Evolutionary conservation across 192 early-diverging fungal genomes (phyloP).

Genomic region (Spinellus fusiger): DNA sequence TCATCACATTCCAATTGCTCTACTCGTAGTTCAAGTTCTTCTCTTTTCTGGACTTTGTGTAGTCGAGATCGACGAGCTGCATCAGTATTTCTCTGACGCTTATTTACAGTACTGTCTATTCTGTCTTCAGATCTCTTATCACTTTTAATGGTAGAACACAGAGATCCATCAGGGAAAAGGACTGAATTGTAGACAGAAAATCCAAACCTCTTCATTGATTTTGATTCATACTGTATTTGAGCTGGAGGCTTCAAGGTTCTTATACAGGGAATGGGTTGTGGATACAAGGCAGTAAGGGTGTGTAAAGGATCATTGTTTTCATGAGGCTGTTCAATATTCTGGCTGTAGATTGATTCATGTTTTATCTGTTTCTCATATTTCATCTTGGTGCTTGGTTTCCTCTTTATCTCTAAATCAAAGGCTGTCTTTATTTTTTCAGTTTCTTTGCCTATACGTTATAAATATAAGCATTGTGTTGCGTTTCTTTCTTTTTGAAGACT

Average conservation of each 20-base stretch:
- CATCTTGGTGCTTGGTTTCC: too few species aligned
- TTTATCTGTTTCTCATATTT: not conserved
- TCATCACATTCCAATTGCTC: constrained; percentile 69
- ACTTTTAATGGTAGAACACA: not conserved
- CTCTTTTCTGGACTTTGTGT: constrained; percentile 71
- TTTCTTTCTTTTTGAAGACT: not conserved
- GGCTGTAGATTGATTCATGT: not conserved
- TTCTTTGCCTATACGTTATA: not conserved
- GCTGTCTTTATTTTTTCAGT: too few species aligned
- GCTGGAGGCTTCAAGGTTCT: not conserved
- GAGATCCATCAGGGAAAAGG: not conserved
- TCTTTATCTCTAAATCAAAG: not conserved
- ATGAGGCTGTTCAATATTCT: not conserved
- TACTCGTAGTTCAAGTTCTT: constrained; percentile 70
- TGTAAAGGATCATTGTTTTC: not conserved
- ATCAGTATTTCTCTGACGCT: constrained; percentile 62
- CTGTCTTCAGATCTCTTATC: not conserved
- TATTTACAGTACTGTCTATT: not conserved
- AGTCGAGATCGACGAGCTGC: constrained; percentile 86
- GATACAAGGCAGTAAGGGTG: not conserved
- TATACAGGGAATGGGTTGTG: not conserved
- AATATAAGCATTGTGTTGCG: not conserved
- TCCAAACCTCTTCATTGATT: not conserved
- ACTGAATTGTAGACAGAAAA: not conserved
- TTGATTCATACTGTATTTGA: not conserved